Evolutionary conservation across 1,139 yeast genomes (phyloP).

Genomic region (Cylindricascospora bacillispora): DNA sequence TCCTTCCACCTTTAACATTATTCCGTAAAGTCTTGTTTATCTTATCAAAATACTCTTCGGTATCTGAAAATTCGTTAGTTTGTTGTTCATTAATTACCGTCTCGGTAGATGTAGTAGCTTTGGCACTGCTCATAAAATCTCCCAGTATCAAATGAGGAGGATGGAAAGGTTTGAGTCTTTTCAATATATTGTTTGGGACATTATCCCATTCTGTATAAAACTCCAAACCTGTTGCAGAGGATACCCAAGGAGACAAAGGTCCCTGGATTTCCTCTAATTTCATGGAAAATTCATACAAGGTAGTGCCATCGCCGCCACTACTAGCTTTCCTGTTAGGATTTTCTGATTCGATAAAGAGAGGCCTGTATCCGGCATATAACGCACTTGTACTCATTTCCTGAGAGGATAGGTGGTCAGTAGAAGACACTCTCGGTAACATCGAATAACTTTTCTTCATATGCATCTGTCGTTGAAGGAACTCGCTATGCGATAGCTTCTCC

Average conservation of each 20-base stretch:
- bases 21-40: conserved; percentile 6
- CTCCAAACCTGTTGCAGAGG: conserved; percentile 24
- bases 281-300: conserved; percentile 23
- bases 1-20: conserved; percentile 9
- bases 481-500: no score
- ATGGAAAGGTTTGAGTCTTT: conserved; percentile 17
- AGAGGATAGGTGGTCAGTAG: conserved; percentile 15
- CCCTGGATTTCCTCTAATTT: conserved; percentile 18
- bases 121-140: no score
- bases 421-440: conserved; percentile 21
- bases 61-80: no score
- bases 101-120: no score
- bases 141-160: no score
- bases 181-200: conserved; percentile 19
- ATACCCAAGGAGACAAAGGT: conserved; percentile 18
- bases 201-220: conserved; percentile 25
- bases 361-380: conserved; percentile 24
- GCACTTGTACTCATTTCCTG: conserved; percentile 15
- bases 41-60: no score
- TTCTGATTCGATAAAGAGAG: conserved; percentile 14
- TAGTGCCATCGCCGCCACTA: conserved; percentile 9
- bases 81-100: no score
- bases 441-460: conserved; percentile 10
- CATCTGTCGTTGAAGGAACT: conserved; percentile 5
- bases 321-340: conserved; percentile 5